Percentiles rank a stretch among this genome's conserved stretches.
These are phyloP conservation scores for Epichloe baconii DNA, from an alignment of 2,329 filamentous ascomycete species.

Conservation along the genomic window DNA sequence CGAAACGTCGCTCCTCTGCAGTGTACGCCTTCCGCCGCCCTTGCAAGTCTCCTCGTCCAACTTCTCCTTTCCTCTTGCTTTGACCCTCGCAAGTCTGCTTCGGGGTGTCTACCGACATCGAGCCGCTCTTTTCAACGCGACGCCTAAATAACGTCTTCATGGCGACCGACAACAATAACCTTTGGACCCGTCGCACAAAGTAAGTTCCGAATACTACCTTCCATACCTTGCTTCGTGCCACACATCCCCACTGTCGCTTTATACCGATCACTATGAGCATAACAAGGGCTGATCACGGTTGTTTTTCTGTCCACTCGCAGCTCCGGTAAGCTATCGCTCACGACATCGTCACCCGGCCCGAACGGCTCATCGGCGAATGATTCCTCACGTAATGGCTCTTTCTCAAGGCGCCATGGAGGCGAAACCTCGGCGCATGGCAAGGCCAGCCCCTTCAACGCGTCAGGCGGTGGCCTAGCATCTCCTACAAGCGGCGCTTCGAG, in stretches of 20 bases:
- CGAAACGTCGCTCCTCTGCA: neutral
- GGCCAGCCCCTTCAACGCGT: constrained; percentile 66
- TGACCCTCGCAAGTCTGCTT: constrained; percentile 10
- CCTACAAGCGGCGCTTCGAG: constrained; percentile 55
- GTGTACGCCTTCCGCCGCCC: neutral
- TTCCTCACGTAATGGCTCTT: constrained; percentile 47
- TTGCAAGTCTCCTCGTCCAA: neutral
- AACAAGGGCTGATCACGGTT: neutral
- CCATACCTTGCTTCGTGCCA: neutral
- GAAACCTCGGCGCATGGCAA: constrained; percentile 59
- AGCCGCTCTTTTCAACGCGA: constrained; percentile 8
- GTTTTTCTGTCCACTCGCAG: constrained; percentile 27
- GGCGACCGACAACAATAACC: constrained; percentile 29
- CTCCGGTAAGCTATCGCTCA: constrained; percentile 81
- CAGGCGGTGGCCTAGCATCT: constrained; percentile 38
- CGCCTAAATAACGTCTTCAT: constrained; percentile 29
- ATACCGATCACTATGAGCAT: neutral
- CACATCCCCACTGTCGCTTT: neutral
- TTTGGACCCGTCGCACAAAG: constrained; percentile 78
- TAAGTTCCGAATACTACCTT: constrained; percentile 29
- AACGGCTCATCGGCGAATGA: constrained; percentile 38
- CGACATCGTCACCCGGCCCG: constrained; percentile 50
- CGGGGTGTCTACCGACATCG: constrained; percentile 11
- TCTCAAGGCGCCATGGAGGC: constrained; percentile 63
- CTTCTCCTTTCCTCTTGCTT: constrained; percentile 1